phyloP scores from a whole-genome alignment of 805 yeast genomes.

The Huiozyma naganishii region DNA sequence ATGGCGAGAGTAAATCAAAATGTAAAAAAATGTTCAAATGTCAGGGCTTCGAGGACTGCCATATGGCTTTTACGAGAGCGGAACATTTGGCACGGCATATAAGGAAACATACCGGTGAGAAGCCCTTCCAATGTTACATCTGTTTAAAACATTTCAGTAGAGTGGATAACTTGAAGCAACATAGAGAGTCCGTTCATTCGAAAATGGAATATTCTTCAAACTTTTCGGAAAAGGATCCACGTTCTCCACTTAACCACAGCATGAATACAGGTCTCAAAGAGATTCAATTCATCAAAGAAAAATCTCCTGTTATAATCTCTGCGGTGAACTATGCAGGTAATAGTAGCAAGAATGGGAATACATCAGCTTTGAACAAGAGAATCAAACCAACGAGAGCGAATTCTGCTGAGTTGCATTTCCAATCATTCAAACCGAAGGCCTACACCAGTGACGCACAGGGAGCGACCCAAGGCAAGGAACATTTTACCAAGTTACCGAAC shows the following conservation, averaged over 20 bases:
- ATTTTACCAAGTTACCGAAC: neutral
- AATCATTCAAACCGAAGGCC: neutral
- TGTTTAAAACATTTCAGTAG: slow-evolving; percentile 72
- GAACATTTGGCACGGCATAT: slow-evolving; percentile 91
- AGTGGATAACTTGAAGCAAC: slow-evolving; percentile 82
- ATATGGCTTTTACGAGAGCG: slow-evolving; percentile 80
- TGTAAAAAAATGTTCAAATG: slow-evolving; percentile 58
- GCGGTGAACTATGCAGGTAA: no score
- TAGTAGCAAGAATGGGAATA: neutral
- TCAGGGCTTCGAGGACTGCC: slow-evolving; percentile 75
- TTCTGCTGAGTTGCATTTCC: neutral
- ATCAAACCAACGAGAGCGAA: neutral
- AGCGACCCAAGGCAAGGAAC: neutral
- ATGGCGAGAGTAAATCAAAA: neutral
- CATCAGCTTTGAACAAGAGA: neutral
- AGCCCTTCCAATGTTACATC: slow-evolving; percentile 82
- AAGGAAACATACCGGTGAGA: slow-evolving; percentile 87
- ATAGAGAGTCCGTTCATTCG: slow-evolving; percentile 75
- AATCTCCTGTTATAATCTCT: neutral
- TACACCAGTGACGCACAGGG: neutral
- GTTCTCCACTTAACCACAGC: no score
- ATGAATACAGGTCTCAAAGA: neutral
- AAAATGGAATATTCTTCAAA: slow-evolving; percentile 5
- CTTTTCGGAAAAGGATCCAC: neutral
- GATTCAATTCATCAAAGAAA: neutral